Conservation (phyloP, 352 stramenopile species). For the Pythium grandisporangium region DNA sequence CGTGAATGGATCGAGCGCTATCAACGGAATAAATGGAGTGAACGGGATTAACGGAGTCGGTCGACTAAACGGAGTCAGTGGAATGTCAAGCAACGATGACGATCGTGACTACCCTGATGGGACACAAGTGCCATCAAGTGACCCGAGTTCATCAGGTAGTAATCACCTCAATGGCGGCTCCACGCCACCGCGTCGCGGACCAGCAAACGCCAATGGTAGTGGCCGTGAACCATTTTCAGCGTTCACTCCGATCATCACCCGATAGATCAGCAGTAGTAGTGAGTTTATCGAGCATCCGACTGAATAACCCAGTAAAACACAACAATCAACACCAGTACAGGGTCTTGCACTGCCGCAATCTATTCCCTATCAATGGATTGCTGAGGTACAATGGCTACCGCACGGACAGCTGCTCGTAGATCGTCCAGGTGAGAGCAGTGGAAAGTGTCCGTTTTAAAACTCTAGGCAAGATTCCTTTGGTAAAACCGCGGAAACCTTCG, state of each 20-base stretch:
- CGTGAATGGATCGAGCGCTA: constrained; percentile 10
- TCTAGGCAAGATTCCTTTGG: constrained; percentile 89
- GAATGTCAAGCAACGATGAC: constrained; percentile 8
- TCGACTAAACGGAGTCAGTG: constrained; percentile 1
- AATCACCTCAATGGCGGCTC: constrained; percentile 20
- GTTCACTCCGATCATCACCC: constrained; percentile 83
- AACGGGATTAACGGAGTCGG: constrained; percentile 18
- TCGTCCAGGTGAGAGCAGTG: constrained; percentile 99
- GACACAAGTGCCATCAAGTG: no score
- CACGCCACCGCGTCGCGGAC: constrained; percentile 3
- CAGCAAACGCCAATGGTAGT: constrained; percentile 14
- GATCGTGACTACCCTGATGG: constrained; percentile 11
- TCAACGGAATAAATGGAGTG: constrained; percentile 16
- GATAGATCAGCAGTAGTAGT: constrained; percentile 28
- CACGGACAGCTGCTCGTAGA: constrained; percentile 92
- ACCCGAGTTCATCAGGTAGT: no score
- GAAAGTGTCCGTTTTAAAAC: constrained; percentile 95
- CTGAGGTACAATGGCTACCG: no score
- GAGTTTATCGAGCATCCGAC: no score
- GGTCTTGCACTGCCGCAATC: no score
- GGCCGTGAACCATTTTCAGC: constrained; percentile 62
- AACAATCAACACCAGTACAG: not conserved
- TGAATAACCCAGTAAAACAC: not conserved
- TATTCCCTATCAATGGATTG: no score
- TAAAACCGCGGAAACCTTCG: constrained; percentile 92